Conservation (phyloP, 2,329 filamentous ascomycete species). For the Aspergillus brunneoviolaceus region DNA sequence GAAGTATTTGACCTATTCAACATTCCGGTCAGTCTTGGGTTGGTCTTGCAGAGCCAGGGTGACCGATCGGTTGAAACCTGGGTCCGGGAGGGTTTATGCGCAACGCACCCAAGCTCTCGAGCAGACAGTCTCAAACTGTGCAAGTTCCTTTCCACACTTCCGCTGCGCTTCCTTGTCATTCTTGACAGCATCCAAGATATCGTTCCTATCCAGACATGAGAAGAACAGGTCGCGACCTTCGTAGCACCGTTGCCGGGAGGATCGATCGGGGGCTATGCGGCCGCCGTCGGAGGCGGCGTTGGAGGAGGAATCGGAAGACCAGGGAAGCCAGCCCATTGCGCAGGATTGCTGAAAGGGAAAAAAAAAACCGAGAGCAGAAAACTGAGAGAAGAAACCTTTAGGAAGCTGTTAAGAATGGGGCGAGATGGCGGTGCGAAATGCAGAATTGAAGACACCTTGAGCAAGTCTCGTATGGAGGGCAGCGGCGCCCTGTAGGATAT, state of each 20-base stretch:
- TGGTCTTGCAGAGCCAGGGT: background rate
- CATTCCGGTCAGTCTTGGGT: background rate
- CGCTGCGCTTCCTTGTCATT: constrained; percentile 57
- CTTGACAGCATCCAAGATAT: constrained; percentile 73
- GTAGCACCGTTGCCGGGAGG: constrained; percentile 82
- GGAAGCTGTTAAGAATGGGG: background rate
- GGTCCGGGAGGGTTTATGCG: background rate
- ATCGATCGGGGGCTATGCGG: constrained; percentile 78
- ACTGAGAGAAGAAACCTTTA: background rate
- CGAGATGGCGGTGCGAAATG: background rate
- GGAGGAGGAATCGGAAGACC: constrained; percentile 42
- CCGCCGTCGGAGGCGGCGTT: constrained; percentile 55
- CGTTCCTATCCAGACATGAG: constrained; percentile 75
- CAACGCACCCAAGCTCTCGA: constrained; percentile 81
- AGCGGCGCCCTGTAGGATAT: background rate
- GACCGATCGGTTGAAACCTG: background rate
- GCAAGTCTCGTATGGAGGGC: background rate
- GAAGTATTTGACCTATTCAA: constrained; percentile 82
- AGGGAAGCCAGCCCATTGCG: constrained; percentile 56
- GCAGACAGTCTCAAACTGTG: constrained; percentile 78
- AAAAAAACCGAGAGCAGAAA: background rate
- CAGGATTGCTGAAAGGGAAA: background rate
- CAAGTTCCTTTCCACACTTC: constrained; percentile 60
- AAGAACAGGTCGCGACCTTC: constrained; percentile 87
- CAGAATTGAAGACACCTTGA: background rate